Percentiles rank a stretch among this genome's conserved stretches.
Evolutionary conservation across 2,329 filamentous ascomycete species (phyloP).

Genomic region (Ophiocordyceps camponoti-leonardi): DNA sequence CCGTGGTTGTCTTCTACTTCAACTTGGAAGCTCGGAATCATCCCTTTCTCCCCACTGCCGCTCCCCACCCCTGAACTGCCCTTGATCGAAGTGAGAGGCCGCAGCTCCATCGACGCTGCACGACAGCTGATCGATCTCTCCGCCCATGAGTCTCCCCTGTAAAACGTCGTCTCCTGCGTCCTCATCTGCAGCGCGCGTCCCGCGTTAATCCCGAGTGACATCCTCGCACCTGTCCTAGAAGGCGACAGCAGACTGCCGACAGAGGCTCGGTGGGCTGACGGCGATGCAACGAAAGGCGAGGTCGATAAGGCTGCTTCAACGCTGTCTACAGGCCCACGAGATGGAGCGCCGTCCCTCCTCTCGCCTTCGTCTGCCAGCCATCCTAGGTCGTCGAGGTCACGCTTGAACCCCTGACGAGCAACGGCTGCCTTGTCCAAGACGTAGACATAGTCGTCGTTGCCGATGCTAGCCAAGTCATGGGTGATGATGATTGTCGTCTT

Average conservation of each 20-base stretch:
- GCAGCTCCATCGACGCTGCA: too few species aligned
- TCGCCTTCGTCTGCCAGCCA: not conserved
- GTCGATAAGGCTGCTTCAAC: not conserved
- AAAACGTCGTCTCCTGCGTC: too few species aligned
- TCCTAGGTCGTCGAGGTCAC: not conserved
- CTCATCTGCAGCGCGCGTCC: not conserved
- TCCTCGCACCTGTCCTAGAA: not conserved
- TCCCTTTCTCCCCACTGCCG: too few species aligned
- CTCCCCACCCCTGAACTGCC: too few species aligned
- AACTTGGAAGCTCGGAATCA: too few species aligned
- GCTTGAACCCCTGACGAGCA: constrained; percentile 41
- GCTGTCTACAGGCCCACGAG: not conserved
- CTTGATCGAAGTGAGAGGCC: too few species aligned
- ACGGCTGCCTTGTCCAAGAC: constrained; percentile 55
- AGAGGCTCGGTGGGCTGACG: not conserved
- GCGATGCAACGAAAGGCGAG: not conserved
- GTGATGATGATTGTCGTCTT: constrained; percentile 91
- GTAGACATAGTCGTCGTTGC: constrained; percentile 58
- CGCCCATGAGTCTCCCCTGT: too few species aligned
- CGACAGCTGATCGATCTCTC: too few species aligned
- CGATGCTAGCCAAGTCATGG: constrained; percentile 68
- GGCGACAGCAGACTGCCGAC: not conserved
- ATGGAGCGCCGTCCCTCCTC: not conserved
- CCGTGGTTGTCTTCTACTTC: not conserved
- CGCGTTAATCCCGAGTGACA: not conserved